Evolutionary conservation across 768 basidiomycete genomes (phyloP).

Genomic region (Leccinum fibrillosum): DNA sequence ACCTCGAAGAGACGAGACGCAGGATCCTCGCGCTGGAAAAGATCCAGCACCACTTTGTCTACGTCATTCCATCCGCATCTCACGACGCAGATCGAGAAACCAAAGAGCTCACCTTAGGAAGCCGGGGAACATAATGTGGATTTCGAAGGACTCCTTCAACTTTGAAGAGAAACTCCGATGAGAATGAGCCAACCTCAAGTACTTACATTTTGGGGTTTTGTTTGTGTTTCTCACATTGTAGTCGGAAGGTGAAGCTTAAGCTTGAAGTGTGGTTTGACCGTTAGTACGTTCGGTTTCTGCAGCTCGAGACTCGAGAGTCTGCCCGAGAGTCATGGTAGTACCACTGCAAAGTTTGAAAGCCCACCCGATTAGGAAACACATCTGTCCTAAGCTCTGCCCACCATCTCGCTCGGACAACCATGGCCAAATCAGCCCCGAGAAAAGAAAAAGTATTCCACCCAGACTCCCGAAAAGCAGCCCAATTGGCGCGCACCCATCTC

Average conservation of each 20-base stretch:
- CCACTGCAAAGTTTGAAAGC: no score
- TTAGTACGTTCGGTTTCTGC: neutral
- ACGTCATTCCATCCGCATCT: neutral
- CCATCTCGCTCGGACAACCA: neutral
- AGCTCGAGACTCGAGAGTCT: no score
- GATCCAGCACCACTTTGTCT: neutral
- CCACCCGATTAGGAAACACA: neutral
- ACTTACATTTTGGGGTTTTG: neutral
- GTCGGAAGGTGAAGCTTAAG: neutral
- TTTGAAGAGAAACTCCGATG: neutral
- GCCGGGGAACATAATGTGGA: neutral
- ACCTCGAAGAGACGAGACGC: neutral
- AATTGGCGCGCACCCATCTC: constrained; percentile 62
- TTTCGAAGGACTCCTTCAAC: neutral
- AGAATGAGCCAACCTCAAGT: neutral
- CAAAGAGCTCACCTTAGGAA: neutral
- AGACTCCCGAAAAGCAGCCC: constrained; percentile 77
- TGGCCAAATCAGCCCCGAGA: constrained; percentile 32
- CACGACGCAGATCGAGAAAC: neutral
- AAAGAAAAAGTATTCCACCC: constrained; percentile 85
- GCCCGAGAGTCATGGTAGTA: no score
- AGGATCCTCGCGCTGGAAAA: neutral
- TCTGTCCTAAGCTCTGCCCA: neutral
- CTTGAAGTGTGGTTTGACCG: neutral
- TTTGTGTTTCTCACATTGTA: neutral